phyloP scores from a whole-genome alignment of 2,329 filamentous ascomycete genomes.

The Colletotrichum caudatum region DNA sequence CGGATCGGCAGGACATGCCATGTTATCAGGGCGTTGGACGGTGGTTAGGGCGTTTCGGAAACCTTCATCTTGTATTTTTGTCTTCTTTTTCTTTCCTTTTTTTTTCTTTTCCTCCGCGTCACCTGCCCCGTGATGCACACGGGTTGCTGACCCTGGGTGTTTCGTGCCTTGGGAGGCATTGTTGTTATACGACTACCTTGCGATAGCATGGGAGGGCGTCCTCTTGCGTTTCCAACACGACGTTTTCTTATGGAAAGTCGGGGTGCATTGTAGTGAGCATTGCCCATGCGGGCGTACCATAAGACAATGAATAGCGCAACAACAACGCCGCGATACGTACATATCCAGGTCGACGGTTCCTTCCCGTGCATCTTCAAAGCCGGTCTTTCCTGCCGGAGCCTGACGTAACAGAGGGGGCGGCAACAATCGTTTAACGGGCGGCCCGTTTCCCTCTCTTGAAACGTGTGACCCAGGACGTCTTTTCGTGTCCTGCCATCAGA shows the following conservation, averaged over 20 bases:
- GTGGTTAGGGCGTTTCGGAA: conserved; percentile 34
- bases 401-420: conserved; percentile 28
- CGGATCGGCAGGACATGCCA: conserved; percentile 27
- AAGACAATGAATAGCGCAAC: conserved; percentile 7
- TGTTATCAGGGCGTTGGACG: conserved; percentile 37
- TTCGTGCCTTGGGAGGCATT: conserved; percentile 1
- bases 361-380: not conserved
- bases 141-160: not conserved
- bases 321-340: conserved; percentile 1
- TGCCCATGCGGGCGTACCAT: conserved; percentile 6
- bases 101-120: not conserved
- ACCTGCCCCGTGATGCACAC: not conserved
- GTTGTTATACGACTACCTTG: conserved; percentile 11
- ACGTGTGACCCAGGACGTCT: not conserved
- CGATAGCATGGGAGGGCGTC: conserved; percentile 22
- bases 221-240: conserved; percentile 19
- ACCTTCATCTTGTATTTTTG: conserved; percentile 11
- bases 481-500: not conserved
- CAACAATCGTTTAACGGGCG: not conserved
- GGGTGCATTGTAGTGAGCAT: conserved; percentile 13
- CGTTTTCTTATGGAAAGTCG: conserved; percentile 3
- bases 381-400: conserved; percentile 6
- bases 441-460: not conserved
- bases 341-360: not conserved
- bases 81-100: not conserved